phyloP scores from a whole-genome alignment of 768 basidiomycete species.

The Russula sp. region DNA sequence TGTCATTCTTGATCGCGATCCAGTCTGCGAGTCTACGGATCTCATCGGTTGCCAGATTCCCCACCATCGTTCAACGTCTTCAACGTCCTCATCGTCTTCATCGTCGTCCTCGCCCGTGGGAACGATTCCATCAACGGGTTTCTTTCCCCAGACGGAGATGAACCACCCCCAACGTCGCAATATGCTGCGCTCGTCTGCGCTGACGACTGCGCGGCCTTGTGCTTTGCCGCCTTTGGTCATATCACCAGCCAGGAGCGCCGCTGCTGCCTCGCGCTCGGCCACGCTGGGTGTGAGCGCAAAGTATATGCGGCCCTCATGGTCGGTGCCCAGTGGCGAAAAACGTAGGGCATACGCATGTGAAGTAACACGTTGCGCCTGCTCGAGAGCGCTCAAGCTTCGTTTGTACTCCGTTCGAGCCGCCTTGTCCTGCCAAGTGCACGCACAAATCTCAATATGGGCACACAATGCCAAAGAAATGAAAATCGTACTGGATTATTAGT shows the following conservation, averaged over 20 bases:
- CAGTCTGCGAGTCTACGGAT: conserved; percentile 64
- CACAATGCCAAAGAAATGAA: background rate
- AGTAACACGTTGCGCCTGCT: conserved; percentile 54
- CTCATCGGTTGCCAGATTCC: conserved; percentile 65
- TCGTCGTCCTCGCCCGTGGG: conserved; percentile 32
- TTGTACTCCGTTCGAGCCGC: conserved; percentile 49
- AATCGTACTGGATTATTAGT: conserved; percentile 24
- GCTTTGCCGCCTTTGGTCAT: conserved; percentile 41
- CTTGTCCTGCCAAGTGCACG: conserved; percentile 40
- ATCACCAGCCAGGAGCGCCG: conserved; percentile 36
- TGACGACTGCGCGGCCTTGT: conserved; percentile 41
- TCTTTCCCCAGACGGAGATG: conserved; percentile 69
- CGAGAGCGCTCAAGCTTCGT: conserved; percentile 47
- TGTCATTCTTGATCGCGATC: conserved; percentile 51
- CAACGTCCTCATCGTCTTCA: too few relatives aligned
- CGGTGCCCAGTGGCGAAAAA: conserved; percentile 62
- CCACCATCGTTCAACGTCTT: conserved; percentile 66
- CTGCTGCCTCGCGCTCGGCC: conserved; percentile 52
- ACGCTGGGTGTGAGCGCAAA: conserved; percentile 62
- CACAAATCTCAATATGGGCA: background rate
- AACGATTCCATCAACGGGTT: conserved; percentile 36
- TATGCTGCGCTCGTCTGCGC: conserved; percentile 49
- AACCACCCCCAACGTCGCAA: conserved; percentile 74
- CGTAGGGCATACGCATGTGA: conserved; percentile 49
- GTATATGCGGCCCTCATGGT: conserved; percentile 63